A percentile compares a stretch with the other conserved stretches of the same genome.
Conservation (phyloP, 805 yeast species). For the Tetrapisispora nanseiensis region DNA sequence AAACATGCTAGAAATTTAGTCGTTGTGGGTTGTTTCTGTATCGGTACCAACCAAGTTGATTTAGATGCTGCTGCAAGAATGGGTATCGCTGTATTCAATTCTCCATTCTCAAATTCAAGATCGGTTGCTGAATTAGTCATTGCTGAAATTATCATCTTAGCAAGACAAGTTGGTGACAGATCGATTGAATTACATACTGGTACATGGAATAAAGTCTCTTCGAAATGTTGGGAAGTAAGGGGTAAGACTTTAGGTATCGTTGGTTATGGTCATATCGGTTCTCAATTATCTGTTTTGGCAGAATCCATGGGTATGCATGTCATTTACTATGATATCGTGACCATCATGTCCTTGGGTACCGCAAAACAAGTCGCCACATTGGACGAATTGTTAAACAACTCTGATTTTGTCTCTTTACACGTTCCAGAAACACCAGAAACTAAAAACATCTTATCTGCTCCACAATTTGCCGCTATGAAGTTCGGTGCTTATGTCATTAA, state of each 20-base stretch:
- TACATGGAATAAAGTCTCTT: slow-evolving; percentile 92
- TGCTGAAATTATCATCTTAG: slow-evolving; percentile 86
- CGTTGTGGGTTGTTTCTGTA: slow-evolving; percentile 95
- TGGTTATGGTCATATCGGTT: slow-evolving; percentile 97
- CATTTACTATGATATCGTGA: slow-evolving; percentile 78
- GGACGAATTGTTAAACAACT: slow-evolving; percentile 64
- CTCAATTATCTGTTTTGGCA: slow-evolving; percentile 92
- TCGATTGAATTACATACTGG: slow-evolving; percentile 93
- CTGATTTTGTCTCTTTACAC: slow-evolving; percentile 89
- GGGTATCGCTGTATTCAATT: slow-evolving; percentile 95
- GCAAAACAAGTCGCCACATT: slow-evolving; percentile 85
- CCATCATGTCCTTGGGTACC: slow-evolving; percentile 95
- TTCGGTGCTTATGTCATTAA: slow-evolving; percentile 90
- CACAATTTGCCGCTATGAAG: slow-evolving; percentile 93
- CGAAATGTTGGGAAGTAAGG: slow-evolving; percentile 97
- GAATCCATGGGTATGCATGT: slow-evolving; percentile 98
- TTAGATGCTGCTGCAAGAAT: slow-evolving; percentile 80
- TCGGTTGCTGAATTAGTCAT: slow-evolving; percentile 97
- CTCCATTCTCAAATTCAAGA: slow-evolving; percentile 97
- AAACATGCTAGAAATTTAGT: slow-evolving; percentile 82
- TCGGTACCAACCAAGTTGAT: slow-evolving; percentile 97
- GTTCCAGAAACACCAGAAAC: slow-evolving; percentile 95
- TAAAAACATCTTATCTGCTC: slow-evolving; percentile 75
- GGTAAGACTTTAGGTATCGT: slow-evolving; percentile 96
- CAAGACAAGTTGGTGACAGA: slow-evolving; percentile 96